These are phyloP conservation scores for Umbellularia californica DNA, from an alignment of 164 flowering plant species.

Conservation along the genomic window DNA sequence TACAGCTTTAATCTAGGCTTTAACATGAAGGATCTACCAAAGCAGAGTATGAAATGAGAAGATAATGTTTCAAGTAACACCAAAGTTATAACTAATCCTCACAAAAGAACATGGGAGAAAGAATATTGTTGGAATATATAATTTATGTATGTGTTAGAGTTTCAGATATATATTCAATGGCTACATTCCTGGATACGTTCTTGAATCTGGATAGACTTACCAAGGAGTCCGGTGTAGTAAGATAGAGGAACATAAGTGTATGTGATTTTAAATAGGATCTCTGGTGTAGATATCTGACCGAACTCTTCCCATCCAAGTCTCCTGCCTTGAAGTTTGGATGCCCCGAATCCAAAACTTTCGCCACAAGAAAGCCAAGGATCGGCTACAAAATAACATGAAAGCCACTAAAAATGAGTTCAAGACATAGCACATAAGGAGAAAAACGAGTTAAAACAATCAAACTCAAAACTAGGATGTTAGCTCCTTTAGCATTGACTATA, in stretches of 20 bases:
- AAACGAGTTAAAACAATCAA: too few species aligned
- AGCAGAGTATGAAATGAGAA: neutral
- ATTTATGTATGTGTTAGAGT: neutral
- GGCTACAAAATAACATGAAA: neutral
- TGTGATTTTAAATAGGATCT: conserved; percentile 26
- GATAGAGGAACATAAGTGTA: conserved; percentile 49
- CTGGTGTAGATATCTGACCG: conserved; percentile 19
- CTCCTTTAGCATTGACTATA: too few species aligned
- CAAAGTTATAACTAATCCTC: neutral
- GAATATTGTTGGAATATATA: neutral
- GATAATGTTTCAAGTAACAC: neutral
- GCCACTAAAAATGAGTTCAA: neutral
- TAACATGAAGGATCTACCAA: neutral
- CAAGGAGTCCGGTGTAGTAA: conserved; percentile 35
- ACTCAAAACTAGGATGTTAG: too few species aligned
- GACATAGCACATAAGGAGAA: too few species aligned
- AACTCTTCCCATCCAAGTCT: conserved; percentile 62
- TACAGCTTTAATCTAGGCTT: neutral
- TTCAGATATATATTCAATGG: neutral
- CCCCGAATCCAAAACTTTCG: conserved; percentile 41
- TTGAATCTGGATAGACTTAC: conserved; percentile 8
- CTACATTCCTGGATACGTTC: neutral
- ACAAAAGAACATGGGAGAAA: neutral
- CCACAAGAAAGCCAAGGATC: conserved; percentile 27
- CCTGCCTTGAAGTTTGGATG: conserved; percentile 38